phyloP scores from a whole-genome alignment of 140 eudicot species.

The Oenanthe javanica region DNA sequence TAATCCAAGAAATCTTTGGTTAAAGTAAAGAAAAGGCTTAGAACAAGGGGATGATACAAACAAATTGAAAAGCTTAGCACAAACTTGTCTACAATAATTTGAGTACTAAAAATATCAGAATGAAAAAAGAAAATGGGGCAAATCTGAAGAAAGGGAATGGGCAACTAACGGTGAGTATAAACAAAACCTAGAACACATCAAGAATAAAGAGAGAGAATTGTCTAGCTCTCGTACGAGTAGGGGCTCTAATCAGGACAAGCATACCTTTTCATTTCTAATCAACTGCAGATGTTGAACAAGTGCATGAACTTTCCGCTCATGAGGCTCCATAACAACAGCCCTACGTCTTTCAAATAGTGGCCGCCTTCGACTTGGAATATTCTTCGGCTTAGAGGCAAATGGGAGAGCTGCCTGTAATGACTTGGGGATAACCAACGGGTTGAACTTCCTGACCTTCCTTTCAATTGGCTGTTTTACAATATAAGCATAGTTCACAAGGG shows the following conservation, averaged over 20 bases:
- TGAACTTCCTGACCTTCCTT: slow-evolving; percentile 75
- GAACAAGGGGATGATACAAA: too few relatives aligned
- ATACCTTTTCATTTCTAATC: slow-evolving; percentile 69
- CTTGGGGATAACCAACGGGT: slow-evolving; percentile 82
- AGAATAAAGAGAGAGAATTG: neutral
- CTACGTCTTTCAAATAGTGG: slow-evolving; percentile 34
- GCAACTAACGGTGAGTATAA: too few relatives aligned
- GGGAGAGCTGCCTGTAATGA: slow-evolving; percentile 69
- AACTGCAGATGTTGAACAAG: slow-evolving; percentile 74
- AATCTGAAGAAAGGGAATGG: too few relatives aligned
- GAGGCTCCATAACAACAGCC: slow-evolving; percentile 93
- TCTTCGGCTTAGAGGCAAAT: slow-evolving; percentile 74
- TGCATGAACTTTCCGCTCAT: slow-evolving; percentile 59
- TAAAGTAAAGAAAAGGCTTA: too few relatives aligned
- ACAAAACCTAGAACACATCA: neutral
- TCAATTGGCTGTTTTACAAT: slow-evolving; percentile 54
- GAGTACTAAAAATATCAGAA: too few relatives aligned
- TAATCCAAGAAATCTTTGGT: too few relatives aligned
- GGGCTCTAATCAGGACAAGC: neutral
- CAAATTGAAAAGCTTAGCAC: too few relatives aligned
- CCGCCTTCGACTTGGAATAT: slow-evolving; percentile 35
- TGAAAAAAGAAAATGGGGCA: too few relatives aligned
- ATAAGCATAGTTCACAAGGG: neutral
- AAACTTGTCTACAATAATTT: too few relatives aligned
- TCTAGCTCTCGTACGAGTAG: neutral